These are phyloP conservation scores for Cylindrodendrum hubeiense DNA, from an alignment of 2,329 filamentous ascomycete genomes.

Conservation along the genomic window DNA sequence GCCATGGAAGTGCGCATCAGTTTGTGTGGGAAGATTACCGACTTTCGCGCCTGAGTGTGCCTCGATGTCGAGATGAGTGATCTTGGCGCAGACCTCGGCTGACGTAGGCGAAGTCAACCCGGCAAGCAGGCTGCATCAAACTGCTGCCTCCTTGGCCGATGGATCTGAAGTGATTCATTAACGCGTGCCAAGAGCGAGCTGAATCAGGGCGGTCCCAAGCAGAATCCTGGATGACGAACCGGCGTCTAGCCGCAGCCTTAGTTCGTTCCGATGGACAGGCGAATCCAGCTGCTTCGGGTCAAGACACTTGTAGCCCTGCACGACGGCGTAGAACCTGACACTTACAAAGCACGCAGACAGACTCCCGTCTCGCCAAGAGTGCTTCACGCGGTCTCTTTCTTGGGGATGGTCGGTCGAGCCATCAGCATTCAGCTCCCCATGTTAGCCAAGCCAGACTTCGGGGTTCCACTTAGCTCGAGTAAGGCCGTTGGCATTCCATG, in stretches of 20 bases:
- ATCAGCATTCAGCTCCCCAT: neutral
- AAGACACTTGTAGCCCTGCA: neutral
- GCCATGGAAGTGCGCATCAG: neutral
- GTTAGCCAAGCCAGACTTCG: neutral
- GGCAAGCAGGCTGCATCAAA: neutral
- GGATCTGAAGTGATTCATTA: conserved; percentile 13
- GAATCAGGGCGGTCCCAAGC: neutral
- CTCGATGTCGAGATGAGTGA: neutral
- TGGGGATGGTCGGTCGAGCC: neutral
- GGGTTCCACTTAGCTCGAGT: neutral
- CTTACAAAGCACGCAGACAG: neutral
- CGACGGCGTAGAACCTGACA: neutral
- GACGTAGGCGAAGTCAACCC: neutral
- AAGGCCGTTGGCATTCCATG: neutral
- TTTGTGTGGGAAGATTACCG: neutral
- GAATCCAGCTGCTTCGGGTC: neutral
- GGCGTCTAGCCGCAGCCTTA: neutral
- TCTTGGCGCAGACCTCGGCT: neutral
- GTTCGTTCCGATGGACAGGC: neutral
- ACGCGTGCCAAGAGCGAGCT: conserved; percentile 1
- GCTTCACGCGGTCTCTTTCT: neutral
- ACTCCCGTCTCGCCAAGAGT: neutral
- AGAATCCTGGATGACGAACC: neutral
- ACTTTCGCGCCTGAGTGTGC: neutral
- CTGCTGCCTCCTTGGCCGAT: neutral